Evolutionary conservation across 2,329 filamentous ascomycete species (phyloP), one percentile per base, ranked within the genome.

Genomic region (Fusarium siculi): DNA sequence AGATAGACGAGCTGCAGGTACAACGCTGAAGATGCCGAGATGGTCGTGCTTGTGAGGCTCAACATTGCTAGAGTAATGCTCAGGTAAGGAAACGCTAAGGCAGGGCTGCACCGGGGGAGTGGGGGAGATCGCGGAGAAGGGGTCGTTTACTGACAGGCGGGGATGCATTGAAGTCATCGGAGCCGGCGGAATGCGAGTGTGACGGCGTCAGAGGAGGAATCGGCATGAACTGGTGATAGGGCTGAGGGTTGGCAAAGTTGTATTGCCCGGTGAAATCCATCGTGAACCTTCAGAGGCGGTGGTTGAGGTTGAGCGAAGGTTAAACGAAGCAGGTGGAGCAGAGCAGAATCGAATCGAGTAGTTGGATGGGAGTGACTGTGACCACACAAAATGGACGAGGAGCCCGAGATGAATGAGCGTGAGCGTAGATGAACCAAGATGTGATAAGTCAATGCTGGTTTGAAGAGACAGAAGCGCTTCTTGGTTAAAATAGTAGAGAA

Each of bases 101-200:
- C 70, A 78, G 70, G 75, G 73, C 75, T 76, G 74, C 69, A 72
- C 73, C 63, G 70, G 70, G 68, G 65, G 70, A 71, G 71, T 74
- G 77, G 72, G 73, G 72, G 74, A 77, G 68, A 75, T 66, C 66
- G 68, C 68, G 75, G 65, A 77, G 78, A 69, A 68, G 67, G 68
- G 70, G 70, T 68, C 75, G 72, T 60, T 34, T 70, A 86, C 86
- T 82, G 82, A 90, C 88, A 79, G 87, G 85, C 76, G 88, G 85
- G 74, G 88, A 89, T 59, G 86, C 86, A 65, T 82, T 85, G 77
- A 87, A 89, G 61, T 89, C 87, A 63, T 89, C 87, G 42, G 87
- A 88, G 34, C 82, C 81, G 49, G 85, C 85, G 62, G 87, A 88
- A 75, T 87, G 87, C 64, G 87, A 87, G 79, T 87, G 85, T 63